phyloP scores from a whole-genome alignment of 352 stramenopile genomes.

The Detonula confervacea region DNA sequence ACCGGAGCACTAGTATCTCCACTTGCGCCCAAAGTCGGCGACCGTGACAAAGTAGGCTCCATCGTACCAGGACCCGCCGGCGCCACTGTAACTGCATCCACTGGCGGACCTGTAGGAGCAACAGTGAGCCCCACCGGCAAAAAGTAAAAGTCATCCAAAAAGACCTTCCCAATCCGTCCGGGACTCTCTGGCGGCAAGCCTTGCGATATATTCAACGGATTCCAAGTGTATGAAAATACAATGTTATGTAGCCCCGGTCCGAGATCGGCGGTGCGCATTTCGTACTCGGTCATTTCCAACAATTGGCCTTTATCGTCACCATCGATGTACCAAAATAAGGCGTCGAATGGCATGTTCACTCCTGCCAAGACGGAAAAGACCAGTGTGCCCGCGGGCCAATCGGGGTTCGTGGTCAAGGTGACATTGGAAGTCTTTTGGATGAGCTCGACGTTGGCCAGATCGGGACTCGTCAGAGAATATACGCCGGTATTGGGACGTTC shows the following conservation, averaged over 20 bases:
- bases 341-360: conserved; percentile 24
- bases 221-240: conserved; percentile 19
- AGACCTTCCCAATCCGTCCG: not conserved
- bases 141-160: no score
- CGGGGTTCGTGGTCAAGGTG: conserved; percentile 19
- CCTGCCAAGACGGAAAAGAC: conserved; percentile 15
- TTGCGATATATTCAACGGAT: conserved; percentile 1
- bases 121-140: no score
- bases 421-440: conserved; percentile 6
- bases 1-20: no score
- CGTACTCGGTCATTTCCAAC: not conserved
- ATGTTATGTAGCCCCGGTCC: conserved; percentile 13
- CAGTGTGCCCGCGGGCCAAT: conserved; percentile 3
- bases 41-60: no score
- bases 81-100: no score
- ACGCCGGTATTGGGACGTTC: conserved; percentile 17
- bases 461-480: conserved; percentile 20
- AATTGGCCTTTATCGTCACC: not conserved
- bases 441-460: conserved; percentile 1
- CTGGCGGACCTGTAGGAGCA: no score
- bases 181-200: not conserved
- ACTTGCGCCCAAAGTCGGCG: no score
- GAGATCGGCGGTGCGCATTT: not conserved
- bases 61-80: no score
- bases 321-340: conserved; percentile 30